Percentiles rank a stretch among this genome's conserved stretches.
These are phyloP conservation scores for Talaromyces amestolkiae DNA, from an alignment of 2,329 filamentous ascomycete species.

Conservation along the genomic window DNA sequence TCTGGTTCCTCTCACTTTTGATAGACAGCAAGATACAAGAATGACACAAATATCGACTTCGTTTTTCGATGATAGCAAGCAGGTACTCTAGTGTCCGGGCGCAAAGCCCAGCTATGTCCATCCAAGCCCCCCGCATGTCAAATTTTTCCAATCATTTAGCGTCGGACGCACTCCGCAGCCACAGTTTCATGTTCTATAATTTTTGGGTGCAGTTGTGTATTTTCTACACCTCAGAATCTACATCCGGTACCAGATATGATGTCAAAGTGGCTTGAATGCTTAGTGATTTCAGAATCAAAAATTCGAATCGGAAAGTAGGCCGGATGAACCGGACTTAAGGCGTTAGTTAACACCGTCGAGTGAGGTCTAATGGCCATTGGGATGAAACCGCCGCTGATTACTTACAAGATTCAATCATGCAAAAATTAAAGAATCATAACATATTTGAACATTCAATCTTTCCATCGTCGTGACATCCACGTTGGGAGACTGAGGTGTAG, in stretches of 20 bases:
- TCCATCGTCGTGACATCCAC: no score
- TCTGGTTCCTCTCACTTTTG: not conserved
- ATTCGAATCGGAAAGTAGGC: not conserved
- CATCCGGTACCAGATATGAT: not conserved
- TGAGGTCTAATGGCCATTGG: no score
- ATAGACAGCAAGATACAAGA: no score
- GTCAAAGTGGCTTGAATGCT: not conserved
- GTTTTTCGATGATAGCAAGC: no score
- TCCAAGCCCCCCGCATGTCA: not conserved
- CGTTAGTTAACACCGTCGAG: not conserved
- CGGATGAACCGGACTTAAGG: not conserved
- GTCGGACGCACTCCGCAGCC: not conserved
- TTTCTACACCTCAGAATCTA: not conserved
- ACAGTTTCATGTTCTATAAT: not conserved
- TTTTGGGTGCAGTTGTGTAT: not conserved
- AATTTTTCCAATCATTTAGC: not conserved
- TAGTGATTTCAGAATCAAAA: not conserved
- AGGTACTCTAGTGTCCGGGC: not conserved
- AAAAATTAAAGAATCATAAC: no score
- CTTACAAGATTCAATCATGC: no score
- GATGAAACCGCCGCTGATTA: no score
- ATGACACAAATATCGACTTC: no score
- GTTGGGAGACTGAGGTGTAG: no score
- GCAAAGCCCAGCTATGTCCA: not conserved
- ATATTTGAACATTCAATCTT: no score